These are phyloP conservation scores for Trichoderma asperellum DNA, from an alignment of 2,329 filamentous ascomycete species.

Conservation along the genomic window DNA sequence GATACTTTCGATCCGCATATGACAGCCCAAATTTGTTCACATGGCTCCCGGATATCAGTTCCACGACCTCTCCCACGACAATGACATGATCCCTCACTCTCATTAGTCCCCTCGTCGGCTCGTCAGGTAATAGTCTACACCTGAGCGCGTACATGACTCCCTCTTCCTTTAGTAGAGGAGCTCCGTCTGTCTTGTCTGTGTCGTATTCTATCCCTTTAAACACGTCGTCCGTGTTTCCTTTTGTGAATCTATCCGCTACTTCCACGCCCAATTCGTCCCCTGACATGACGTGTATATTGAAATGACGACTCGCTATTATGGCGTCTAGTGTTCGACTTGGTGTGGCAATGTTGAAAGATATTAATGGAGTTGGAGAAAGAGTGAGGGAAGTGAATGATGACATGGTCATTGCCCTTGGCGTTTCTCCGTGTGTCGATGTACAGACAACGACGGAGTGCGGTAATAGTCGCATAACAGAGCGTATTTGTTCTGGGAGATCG, in stretches of 20 bases:
- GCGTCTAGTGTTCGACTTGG: slow-evolving; percentile 61
- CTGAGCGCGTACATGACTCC: slow-evolving; percentile 58
- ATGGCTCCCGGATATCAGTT: slow-evolving; percentile 45
- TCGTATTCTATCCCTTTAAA: slow-evolving; percentile 44
- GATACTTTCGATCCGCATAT: slow-evolving; percentile 55
- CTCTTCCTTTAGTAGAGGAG: slow-evolving; percentile 52
- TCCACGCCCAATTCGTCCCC: slow-evolving; percentile 52
- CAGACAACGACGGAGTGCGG: slow-evolving; percentile 61
- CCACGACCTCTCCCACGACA: slow-evolving; percentile 55
- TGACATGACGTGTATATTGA: slow-evolving; percentile 60
- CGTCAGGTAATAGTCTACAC: slow-evolving; percentile 49
- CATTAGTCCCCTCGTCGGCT: slow-evolving; percentile 48
- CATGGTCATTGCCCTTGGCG: slow-evolving; percentile 59
- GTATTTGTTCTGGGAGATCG: slow-evolving; percentile 53
- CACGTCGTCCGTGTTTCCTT: slow-evolving; percentile 50
- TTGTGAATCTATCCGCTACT: slow-evolving; percentile 57
- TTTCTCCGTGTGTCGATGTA: slow-evolving; percentile 48
- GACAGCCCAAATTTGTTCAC: slow-evolving; percentile 50
- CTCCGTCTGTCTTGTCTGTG: slow-evolving; percentile 28
- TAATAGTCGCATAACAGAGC: slow-evolving; percentile 57
- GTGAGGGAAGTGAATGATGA: slow-evolving; percentile 62
- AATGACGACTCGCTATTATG: slow-evolving; percentile 48
- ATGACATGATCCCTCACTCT: slow-evolving; percentile 56
- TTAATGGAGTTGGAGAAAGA: slow-evolving; percentile 54
- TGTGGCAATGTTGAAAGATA: slow-evolving; percentile 61